These are phyloP conservation scores for Urtica urens DNA, from an alignment of 306 rosid species.

Conservation along the genomic window DNA sequence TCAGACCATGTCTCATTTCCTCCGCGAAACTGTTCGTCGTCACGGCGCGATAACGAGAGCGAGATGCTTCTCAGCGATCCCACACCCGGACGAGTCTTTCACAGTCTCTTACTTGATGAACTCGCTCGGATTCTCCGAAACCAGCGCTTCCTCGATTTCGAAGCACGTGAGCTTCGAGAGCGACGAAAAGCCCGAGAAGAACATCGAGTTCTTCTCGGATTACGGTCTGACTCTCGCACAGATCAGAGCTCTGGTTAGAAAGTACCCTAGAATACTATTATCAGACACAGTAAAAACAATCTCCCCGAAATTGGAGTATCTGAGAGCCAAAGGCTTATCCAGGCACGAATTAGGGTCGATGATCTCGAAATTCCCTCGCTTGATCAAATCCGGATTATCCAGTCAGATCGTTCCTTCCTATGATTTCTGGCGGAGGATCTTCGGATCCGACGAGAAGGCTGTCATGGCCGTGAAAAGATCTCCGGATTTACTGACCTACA, in stretches of 20 bases:
- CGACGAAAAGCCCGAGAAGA: conserved; percentile 22
- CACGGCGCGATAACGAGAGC: too few relatives aligned
- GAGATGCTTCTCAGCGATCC: not conserved
- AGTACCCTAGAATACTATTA: not conserved
- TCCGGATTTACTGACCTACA: not conserved
- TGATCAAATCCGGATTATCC: conserved; percentile 14
- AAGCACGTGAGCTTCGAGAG: conserved; percentile 8
- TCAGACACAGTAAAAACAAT: conserved; percentile 5
- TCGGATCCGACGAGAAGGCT: conserved; percentile 15
- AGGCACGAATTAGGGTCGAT: conserved; percentile 13
- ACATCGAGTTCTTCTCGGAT: conserved; percentile 10
- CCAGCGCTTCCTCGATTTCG: conserved; percentile 22
- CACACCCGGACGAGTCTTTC: conserved; percentile 11
- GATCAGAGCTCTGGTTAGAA: not conserved
- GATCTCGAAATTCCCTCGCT: not conserved
- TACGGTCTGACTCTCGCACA: conserved; percentile 16
- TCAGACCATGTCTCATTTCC: not conserved
- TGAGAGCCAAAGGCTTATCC: conserved; percentile 25
- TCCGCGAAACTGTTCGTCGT: not conserved
- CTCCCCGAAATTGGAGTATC: conserved; percentile 23
- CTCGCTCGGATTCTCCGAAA: conserved; percentile 20
- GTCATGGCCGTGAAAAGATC: not conserved
- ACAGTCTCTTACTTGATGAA: conserved; percentile 27
- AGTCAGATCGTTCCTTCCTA: conserved; percentile 17
- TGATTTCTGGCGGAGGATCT: conserved; percentile 5